Percentiles rank a stretch among this genome's conserved stretches.
These are phyloP conservation scores for Dactylorhiza incarnata DNA, from an alignment of 106 monocot genomes.

Conservation along the genomic window DNA sequence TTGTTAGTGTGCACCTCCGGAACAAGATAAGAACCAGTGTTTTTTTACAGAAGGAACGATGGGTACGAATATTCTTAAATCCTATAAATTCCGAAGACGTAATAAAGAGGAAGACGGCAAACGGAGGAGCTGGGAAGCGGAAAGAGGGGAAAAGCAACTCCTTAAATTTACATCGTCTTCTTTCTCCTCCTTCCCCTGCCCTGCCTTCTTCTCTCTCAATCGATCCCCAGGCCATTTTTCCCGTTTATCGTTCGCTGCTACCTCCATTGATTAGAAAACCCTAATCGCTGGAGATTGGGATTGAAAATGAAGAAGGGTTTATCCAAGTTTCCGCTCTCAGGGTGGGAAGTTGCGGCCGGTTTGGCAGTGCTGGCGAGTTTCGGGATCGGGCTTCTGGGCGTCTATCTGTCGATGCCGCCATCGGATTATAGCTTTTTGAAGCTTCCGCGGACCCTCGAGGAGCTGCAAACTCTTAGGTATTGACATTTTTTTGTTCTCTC, in stretches of 20 bases:
- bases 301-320: slow-evolving; percentile 23
- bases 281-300: slow-evolving; percentile 5
- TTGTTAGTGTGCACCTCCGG: too few relatives aligned
- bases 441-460: slow-evolving; percentile 72
- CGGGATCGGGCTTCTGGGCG: slow-evolving; percentile 51
- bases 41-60: too few relatives aligned
- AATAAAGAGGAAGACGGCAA: too few relatives aligned
- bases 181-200: too few relatives aligned
- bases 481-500: not conserved
- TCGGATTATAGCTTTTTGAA: slow-evolving; percentile 97
- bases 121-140: too few relatives aligned
- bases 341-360: slow-evolving; percentile 43
- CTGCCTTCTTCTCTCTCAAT: too few relatives aligned
- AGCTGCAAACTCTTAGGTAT: slow-evolving; percentile 71
- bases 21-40: too few relatives aligned
- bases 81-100: too few relatives aligned
- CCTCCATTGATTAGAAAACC: slow-evolving; percentile 14
- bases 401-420: slow-evolving; percentile 78
- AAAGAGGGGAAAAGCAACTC: too few relatives aligned
- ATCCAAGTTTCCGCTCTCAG: slow-evolving; percentile 42
- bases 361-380: slow-evolving; percentile 34
- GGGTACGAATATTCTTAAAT: too few relatives aligned
- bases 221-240: too few relatives aligned
- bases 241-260: not conserved
- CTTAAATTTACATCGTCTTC: too few relatives aligned